A percentile compares a stretch with the other conserved stretches of the same genome.
phyloP scores from a whole-genome alignment of 2,329 filamentous ascomycete genomes.

The Passalora sequoiae region DNA sequence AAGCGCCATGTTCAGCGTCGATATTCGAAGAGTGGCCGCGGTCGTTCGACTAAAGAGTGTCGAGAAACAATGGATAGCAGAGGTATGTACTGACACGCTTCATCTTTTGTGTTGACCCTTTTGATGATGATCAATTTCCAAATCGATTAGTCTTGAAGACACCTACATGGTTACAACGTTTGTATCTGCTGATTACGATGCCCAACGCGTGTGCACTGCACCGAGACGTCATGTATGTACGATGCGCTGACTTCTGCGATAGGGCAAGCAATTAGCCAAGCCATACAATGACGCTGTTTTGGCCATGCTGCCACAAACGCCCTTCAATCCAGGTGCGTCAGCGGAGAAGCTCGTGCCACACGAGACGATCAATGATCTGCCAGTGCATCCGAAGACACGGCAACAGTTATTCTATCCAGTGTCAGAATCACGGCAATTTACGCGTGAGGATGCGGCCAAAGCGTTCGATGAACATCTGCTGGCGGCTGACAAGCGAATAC shows the following conservation, averaged over 20 bases:
- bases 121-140: constrained; percentile 64
- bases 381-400: constrained; percentile 51
- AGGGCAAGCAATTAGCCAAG: constrained; percentile 72
- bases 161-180: constrained; percentile 76
- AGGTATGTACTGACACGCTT: constrained; percentile 58
- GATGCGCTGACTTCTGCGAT: constrained; percentile 1
- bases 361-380: constrained; percentile 61
- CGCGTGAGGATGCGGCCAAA: constrained; percentile 59
- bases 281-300: constrained; percentile 74
- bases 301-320: constrained; percentile 72
- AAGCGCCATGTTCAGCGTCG: constrained; percentile 70
- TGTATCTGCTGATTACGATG: constrained; percentile 62
- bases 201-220: background rate
- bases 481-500: constrained; percentile 59
- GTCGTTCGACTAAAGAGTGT: constrained; percentile 81
- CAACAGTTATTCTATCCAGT: constrained; percentile 58
- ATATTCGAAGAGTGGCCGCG: constrained; percentile 77
- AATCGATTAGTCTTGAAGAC: constrained; percentile 99
- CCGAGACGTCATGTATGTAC: background rate
- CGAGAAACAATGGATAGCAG: constrained; percentile 68
- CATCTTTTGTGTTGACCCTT: background rate
- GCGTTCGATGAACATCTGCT: constrained; percentile 56
- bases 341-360: constrained; percentile 42
- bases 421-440: constrained; percentile 60
- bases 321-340: constrained; percentile 33